Evolutionary conservation across 306 rosid species (phyloP).

Genomic region (Prunus campanulata): DNA sequence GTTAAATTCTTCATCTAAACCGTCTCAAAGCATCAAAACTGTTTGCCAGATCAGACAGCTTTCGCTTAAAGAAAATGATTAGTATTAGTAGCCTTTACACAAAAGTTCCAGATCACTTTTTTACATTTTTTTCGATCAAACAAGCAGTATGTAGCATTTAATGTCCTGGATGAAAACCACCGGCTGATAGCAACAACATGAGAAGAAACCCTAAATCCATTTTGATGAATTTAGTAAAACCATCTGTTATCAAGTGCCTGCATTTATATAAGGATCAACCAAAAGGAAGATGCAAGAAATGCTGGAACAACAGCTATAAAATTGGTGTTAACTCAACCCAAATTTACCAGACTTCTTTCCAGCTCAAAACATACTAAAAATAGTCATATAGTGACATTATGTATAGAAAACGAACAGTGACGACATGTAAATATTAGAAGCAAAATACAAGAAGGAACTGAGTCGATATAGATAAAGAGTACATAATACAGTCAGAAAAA

Average conservation of each 20-base stretch:
- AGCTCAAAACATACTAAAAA: not conserved
- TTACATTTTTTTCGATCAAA: not conserved
- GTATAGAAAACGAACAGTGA: not conserved
- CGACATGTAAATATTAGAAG: not conserved
- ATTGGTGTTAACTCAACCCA: not conserved
- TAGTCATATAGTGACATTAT: not conserved
- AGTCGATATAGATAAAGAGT: not conserved
- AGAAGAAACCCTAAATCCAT: not conserved
- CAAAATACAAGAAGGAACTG: not conserved
- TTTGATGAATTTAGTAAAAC: not conserved
- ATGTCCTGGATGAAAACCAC: not conserved
- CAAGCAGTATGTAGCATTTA: not conserved
- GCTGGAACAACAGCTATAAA: not conserved
- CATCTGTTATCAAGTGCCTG: not conserved
- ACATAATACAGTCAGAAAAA: not conserved
- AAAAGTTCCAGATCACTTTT: no score
- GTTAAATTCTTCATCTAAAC: not conserved
- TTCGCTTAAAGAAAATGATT: not conserved
- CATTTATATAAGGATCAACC: not conserved
- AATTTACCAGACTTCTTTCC: not conserved
- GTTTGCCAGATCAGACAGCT: not conserved
- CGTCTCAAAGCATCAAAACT: not conserved
- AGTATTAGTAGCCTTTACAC: no score
- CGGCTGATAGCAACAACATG: not conserved
- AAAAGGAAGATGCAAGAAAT: not conserved